Conservation (phyloP, 1,139 yeast genomes). For the Candida sojae region DNA sequence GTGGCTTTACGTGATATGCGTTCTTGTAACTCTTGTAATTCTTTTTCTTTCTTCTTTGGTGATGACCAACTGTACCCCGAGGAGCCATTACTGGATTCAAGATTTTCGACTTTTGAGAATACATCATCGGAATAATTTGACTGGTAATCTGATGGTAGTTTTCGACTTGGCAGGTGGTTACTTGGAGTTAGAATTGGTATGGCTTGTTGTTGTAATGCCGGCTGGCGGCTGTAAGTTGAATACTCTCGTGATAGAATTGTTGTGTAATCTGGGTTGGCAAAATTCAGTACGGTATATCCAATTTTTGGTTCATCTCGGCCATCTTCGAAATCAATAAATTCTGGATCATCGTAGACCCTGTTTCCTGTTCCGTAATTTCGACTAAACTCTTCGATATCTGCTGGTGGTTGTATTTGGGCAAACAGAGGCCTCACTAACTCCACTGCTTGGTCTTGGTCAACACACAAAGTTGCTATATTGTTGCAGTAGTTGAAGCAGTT, state of each 20-base stretch:
- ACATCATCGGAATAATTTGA: conserved; percentile 24
- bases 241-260: no score
- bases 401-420: conserved; percentile 66
- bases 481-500: conserved; percentile 86
- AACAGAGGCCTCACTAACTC: conserved; percentile 68
- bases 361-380: conserved; percentile 66
- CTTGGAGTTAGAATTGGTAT: no score
- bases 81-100: conserved; percentile 36
- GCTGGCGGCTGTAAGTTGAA: no score
- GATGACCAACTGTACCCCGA: conserved; percentile 49
- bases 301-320: conserved; percentile 29
- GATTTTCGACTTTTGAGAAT: conserved; percentile 30
- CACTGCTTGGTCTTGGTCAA: conserved; percentile 73
- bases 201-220: no score
- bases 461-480: conserved; percentile 73
- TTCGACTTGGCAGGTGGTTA: conserved; percentile 18
- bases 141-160: conserved; percentile 19
- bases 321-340: conserved; percentile 40
- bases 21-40: conserved; percentile 39
- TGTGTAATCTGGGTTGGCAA: conserved; percentile 7
- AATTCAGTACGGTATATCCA: conserved; percentile 29
- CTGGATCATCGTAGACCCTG: conserved; percentile 58
- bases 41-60: conserved; percentile 44
- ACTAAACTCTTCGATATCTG: conserved; percentile 61
- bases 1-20: conserved; percentile 35